These are phyloP conservation scores for Nigrospora sphaerica DNA, from an alignment of 2,329 filamentous ascomycete genomes.

Conservation along the genomic window DNA sequence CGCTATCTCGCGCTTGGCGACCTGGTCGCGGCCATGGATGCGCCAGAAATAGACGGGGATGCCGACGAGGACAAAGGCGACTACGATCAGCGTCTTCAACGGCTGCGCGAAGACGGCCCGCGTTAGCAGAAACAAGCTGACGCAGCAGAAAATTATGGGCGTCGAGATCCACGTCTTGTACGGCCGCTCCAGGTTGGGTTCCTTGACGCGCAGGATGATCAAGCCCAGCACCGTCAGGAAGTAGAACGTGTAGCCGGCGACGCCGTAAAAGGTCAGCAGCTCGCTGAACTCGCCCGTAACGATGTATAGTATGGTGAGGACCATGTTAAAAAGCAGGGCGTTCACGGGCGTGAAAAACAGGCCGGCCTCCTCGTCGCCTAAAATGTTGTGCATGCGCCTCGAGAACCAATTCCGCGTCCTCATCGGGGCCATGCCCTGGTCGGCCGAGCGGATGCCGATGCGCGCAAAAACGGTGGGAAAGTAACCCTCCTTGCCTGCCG, in stretches of 20 bases:
- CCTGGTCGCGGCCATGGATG: slow-evolving; percentile 57
- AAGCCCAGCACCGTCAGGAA: slow-evolving; percentile 91
- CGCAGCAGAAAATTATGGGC: slow-evolving; percentile 96
- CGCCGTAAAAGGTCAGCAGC: slow-evolving; percentile 92
- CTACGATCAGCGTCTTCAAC: slow-evolving; percentile 78
- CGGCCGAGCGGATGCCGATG: slow-evolving; percentile 57
- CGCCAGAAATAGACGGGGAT: slow-evolving; percentile 87
- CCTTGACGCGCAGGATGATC: slow-evolving; percentile 80
- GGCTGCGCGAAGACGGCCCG: slow-evolving; percentile 87
- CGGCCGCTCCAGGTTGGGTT: slow-evolving; percentile 81
- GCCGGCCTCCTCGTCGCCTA: slow-evolving; percentile 71
- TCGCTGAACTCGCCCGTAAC: slow-evolving; percentile 85
- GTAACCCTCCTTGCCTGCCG: slow-evolving; percentile 91
- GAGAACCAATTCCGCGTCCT: slow-evolving; percentile 49
- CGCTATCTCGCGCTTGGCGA: slow-evolving; percentile 32
- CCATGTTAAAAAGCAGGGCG: slow-evolving; percentile 75
- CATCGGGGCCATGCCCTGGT: slow-evolving; percentile 33
- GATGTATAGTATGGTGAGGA: slow-evolving; percentile 70
- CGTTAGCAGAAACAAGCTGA: slow-evolving; percentile 84
- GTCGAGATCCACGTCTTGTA: slow-evolving; percentile 97
- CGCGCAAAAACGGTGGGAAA: slow-evolving; percentile 77
- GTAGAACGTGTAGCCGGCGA: slow-evolving; percentile 95
- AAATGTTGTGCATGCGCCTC: slow-evolving; percentile 50
- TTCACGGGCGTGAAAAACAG: slow-evolving; percentile 93
- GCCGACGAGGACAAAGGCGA: slow-evolving; percentile 76